Conservation (phyloP, 352 stramenopile species). For the Phytopythium montanum region DNA sequence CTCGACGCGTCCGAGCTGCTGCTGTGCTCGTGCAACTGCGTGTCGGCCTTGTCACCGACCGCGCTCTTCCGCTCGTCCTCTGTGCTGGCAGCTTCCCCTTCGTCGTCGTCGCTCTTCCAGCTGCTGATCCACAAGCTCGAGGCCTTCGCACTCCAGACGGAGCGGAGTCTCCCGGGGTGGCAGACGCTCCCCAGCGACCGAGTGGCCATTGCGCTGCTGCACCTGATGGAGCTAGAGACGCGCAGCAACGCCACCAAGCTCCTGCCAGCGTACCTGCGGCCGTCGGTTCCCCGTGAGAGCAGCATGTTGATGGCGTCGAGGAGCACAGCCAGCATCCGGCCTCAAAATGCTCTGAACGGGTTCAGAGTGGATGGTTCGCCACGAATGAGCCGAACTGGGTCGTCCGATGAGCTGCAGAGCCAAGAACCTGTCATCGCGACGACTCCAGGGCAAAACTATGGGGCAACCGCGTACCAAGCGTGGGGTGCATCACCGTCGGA, state of each 20-base stretch:
- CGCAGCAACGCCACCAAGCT: constrained; percentile 43
- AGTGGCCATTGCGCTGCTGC: constrained; percentile 46
- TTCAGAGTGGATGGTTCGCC: not conserved
- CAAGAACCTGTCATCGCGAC: not conserved
- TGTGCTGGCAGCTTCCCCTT: constrained; percentile 8
- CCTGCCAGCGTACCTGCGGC: constrained; percentile 50
- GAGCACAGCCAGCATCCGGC: not conserved
- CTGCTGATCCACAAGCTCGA: constrained; percentile 51
- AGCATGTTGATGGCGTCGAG: not conserved
- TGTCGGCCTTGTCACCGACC: constrained; percentile 12
- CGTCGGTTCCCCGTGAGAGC: constrained; percentile 8
- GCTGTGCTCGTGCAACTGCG: constrained; percentile 55
- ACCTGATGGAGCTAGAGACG: constrained; percentile 56
- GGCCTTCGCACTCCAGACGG: constrained; percentile 41
- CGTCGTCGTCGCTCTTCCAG: constrained; percentile 46
- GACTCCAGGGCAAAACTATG: not conserved
- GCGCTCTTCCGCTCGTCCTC: constrained; percentile 23
- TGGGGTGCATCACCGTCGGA: not conserved
- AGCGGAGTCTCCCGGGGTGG: constrained; percentile 38
- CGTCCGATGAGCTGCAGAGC: not conserved
- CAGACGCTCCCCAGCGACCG: constrained; percentile 50
- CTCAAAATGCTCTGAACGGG: not conserved
- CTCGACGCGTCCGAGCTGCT: constrained; percentile 68
- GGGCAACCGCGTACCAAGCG: not conserved
- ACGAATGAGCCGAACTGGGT: not conserved